These are phyloP conservation scores for Pichia nakasei DNA, from an alignment of 805 yeast genomes.

Conservation along the genomic window DNA sequence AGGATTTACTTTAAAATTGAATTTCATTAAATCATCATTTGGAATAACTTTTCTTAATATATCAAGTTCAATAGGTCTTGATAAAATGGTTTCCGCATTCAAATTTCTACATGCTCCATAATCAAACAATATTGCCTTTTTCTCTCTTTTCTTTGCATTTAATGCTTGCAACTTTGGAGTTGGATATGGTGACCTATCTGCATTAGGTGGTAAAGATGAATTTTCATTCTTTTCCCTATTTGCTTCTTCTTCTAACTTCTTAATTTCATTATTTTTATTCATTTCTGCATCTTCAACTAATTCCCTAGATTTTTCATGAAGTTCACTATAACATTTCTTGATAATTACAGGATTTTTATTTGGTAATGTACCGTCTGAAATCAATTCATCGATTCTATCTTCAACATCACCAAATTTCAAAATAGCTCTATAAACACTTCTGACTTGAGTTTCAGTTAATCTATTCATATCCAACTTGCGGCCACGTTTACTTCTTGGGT, in stretches of 20 bases:
- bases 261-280: slow-evolving; percentile 46
- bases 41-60: slow-evolving; percentile 47
- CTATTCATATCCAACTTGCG: slow-evolving; percentile 35
- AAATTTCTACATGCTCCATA: slow-evolving; percentile 79
- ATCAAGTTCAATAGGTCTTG: slow-evolving; percentile 80
- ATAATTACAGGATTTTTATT: slow-evolving; percentile 75
- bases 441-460: slow-evolving; percentile 76
- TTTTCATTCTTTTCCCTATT: slow-evolving; percentile 39
- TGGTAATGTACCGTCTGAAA: slow-evolving; percentile 83
- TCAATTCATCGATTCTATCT: slow-evolving; percentile 72
- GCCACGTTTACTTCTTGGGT: slow-evolving; percentile 23
- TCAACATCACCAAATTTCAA: slow-evolving; percentile 73
- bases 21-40: slow-evolving; percentile 46
- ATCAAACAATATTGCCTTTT: slow-evolving; percentile 83
- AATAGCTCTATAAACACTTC: slow-evolving; percentile 78
- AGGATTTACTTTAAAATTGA: slow-evolving; percentile 52
- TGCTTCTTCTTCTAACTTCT: slow-evolving; percentile 54
- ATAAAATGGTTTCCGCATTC: slow-evolving; percentile 80
- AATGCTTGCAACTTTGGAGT: slow-evolving; percentile 29
- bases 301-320: slow-evolving; percentile 52
- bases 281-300: slow-evolving; percentile 58
- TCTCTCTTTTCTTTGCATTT: slow-evolving; percentile 61
- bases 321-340: slow-evolving; percentile 67
- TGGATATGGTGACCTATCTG: slow-evolving; percentile 23
- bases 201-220: slow-evolving; percentile 22